phyloP scores from a whole-genome alignment of 2,329 filamentous ascomycete genomes.

The Sarocladium strictum region DNA sequence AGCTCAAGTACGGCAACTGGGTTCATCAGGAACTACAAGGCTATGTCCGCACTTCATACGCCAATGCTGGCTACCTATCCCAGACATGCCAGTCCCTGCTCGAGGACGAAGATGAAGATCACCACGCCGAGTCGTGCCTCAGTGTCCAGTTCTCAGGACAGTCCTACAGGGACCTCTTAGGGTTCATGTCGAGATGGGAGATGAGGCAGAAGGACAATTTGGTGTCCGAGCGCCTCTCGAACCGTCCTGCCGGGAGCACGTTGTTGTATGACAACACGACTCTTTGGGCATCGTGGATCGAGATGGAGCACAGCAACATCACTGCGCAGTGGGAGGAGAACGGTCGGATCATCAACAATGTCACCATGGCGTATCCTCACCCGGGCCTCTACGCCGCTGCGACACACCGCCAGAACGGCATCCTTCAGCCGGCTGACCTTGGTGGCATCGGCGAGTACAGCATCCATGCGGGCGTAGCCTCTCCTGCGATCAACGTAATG shows the following conservation, averaged over 20 bases:
- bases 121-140: slow-evolving; percentile 53
- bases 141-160: slow-evolving; percentile 65
- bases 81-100: slow-evolving; percentile 58
- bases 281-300: slow-evolving; percentile 63
- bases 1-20: slow-evolving; percentile 54
- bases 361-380: slow-evolving; percentile 74
- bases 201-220: slow-evolving; percentile 24
- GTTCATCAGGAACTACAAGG: slow-evolving; percentile 45
- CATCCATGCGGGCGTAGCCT: slow-evolving; percentile 62
- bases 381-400: slow-evolving; percentile 61
- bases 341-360: slow-evolving; percentile 63
- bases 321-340: slow-evolving; percentile 40
- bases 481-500: slow-evolving; percentile 65
- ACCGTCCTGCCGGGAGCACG: slow-evolving; percentile 54
- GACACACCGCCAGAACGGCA: slow-evolving; percentile 52
- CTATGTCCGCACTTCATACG: slow-evolving; percentile 55
- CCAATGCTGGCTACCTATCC: slow-evolving; percentile 52
- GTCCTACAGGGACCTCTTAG: slow-evolving; percentile 63
- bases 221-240: slow-evolving; percentile 20
- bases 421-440: slow-evolving; percentile 62
- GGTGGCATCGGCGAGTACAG: slow-evolving; percentile 63
- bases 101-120: slow-evolving; percentile 28
- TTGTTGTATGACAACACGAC: slow-evolving; percentile 69
- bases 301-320: slow-evolving; percentile 46
- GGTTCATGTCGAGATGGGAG: slow-evolving; percentile 54